Percentiles rank a stretch among this genome's conserved stretches.
Conservation (phyloP, 2,329 filamentous ascomycete genomes). For the Colletotrichum horii region DNA sequence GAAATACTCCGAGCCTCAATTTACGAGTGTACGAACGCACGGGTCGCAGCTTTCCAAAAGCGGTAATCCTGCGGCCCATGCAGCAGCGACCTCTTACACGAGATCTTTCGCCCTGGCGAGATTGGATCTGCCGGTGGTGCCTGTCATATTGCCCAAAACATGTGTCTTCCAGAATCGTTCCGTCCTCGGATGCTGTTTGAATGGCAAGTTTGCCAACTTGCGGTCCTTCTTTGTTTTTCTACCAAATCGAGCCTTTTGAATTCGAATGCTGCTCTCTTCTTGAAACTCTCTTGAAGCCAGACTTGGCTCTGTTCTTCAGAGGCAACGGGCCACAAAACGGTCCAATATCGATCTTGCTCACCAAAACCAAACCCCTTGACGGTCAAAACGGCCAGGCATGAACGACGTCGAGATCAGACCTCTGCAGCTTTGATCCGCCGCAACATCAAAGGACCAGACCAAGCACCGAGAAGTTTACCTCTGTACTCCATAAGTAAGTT, state of each 20-base stretch:
- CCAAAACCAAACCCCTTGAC: background rate
- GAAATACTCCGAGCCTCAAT: background rate
- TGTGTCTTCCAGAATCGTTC: background rate
- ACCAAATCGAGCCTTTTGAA: background rate
- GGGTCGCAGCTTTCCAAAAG: conserved; percentile 2
- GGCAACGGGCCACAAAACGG: background rate
- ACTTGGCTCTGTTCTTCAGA: background rate
- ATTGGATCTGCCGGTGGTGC: background rate
- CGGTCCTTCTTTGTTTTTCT: background rate
- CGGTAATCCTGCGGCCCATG: background rate
- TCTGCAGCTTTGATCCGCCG: background rate
- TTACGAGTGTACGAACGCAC: background rate
- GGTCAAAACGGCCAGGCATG: background rate
- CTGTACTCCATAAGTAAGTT: background rate
- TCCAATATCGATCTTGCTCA: background rate
- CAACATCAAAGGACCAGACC: background rate
- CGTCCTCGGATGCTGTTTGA: background rate
- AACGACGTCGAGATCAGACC: background rate
- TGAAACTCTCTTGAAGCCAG: background rate
- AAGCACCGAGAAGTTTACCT: background rate
- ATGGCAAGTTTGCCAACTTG: background rate
- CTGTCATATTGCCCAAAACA: background rate
- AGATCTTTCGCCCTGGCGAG: background rate
- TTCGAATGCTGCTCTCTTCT: background rate
- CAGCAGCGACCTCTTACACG: background rate